These are phyloP conservation scores for Fomitiporia mediterranea DNA, from an alignment of 1,284 basidiomycete genomes.

Conservation along the genomic window DNA sequence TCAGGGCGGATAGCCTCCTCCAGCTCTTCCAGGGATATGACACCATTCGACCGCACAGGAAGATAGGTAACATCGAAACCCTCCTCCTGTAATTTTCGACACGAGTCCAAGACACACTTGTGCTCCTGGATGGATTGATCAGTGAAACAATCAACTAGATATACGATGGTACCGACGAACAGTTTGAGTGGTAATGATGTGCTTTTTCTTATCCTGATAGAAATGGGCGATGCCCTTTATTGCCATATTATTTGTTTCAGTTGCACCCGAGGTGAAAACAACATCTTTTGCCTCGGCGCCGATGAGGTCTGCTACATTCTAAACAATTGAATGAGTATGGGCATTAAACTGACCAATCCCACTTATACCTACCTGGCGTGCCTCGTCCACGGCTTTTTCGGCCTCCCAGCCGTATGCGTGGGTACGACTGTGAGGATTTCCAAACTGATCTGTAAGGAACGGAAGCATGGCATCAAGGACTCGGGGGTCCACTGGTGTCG, in stretches of 20 bases:
- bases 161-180: constrained; percentile 39
- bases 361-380: constrained; percentile 59
- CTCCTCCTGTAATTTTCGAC: constrained; percentile 91
- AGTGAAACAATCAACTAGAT: constrained; percentile 2
- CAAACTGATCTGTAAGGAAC: constrained; percentile 93
- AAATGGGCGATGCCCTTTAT: constrained; percentile 98
- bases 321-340: constrained; percentile 22
- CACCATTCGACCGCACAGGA: constrained; percentile 85
- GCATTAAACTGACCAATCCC: constrained; percentile 38
- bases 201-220: constrained; percentile 84
- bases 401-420: constrained; percentile 99
- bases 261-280: constrained; percentile 97
- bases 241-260: constrained; percentile 97
- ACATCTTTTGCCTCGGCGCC: constrained; percentile 96
- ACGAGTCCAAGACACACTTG: constrained; percentile 99
- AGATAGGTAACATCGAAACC: constrained; percentile 98
- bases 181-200: constrained; percentile 90
- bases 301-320: constrained; percentile 89
- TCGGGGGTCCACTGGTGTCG: constrained; percentile 95
- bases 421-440: constrained; percentile 97
- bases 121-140: constrained; percentile 68
- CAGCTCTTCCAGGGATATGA: constrained; percentile 74
- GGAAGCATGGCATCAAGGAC: constrained; percentile 98
- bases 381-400: constrained; percentile 90
- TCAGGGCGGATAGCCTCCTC: constrained; percentile 84